Evolutionary conservation across 768 basidiomycete genomes (phyloP), one percentile per base, ranked within the genome.

Genomic region (Amanita thiersii): DNA sequence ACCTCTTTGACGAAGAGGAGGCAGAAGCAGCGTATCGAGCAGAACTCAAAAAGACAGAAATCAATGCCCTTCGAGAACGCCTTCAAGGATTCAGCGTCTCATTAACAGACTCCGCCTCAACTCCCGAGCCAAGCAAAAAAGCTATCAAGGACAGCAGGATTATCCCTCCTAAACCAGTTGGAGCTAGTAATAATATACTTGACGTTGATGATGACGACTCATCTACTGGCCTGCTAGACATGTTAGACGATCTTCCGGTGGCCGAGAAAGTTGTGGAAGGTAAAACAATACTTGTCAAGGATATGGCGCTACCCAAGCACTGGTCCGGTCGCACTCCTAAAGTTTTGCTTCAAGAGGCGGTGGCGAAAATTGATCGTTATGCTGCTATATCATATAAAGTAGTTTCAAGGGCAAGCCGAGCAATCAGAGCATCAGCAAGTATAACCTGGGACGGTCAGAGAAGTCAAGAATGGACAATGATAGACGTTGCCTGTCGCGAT

Each of bases 301-400:
- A 91, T 46, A 83, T 98, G 81, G 55, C 77, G 1, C 65, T 89
- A 18, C 86, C 90, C 2, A 94, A 87, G 60, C 78, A 86, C 53
- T 82, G 81, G 69, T 80, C 86, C 26, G 84, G 86, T 25, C 80
- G 77, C 29, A 81, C 84, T 10, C 90, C 94, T 7, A 92, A 86
- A 58, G 63, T 56, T 11, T 58, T 89, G 3, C 70, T 98, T 28
- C 57, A 69, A 40, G 86, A 89, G 44, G 68, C 70, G 14, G 79
- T 90, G 2, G 57, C 65, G 10, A 88, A 83, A 53, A 50, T 62
- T 14, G 86, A 92, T 58, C 72, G 73, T 48, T 84, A 84, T 57
- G 90, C 90, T 15, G 77, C 78, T 10, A 66, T 89, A 44, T 68
- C 74, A 5, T 94, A 86, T 56, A 65, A 54, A 15, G 60, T 65